Percentiles rank a stretch among this genome's conserved stretches.
These are phyloP conservation scores for Globisporangium spinosum DNA, from an alignment of 352 stramenopile species.

Conservation along the genomic window DNA sequence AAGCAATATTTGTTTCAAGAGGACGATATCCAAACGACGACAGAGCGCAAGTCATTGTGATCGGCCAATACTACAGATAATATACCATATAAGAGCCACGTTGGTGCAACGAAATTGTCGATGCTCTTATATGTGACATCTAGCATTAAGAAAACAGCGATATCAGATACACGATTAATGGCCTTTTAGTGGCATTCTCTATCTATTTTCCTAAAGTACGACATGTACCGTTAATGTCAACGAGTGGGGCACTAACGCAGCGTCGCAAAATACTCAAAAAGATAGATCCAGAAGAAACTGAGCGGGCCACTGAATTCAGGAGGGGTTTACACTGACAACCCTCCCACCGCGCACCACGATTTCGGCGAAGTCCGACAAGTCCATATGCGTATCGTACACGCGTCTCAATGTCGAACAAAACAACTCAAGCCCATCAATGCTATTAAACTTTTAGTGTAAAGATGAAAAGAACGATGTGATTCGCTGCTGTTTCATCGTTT, in stretches of 20 bases:
- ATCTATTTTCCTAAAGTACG: too few relatives aligned
- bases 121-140: conserved; percentile 3
- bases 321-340: not conserved
- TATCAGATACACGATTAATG: not conserved
- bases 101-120: conserved; percentile 5
- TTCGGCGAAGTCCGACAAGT: conserved; percentile 5
- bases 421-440: not conserved
- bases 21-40: too few relatives aligned
- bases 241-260: too few relatives aligned
- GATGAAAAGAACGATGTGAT: not conserved
- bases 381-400: conserved; percentile 1
- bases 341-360: not conserved
- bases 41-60: too few relatives aligned
- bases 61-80: not conserved
- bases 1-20: too few relatives aligned
- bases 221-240: too few relatives aligned
- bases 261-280: too few relatives aligned
- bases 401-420: not conserved
- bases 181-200: too few relatives aligned
- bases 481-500: too few relatives aligned
- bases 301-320: too few relatives aligned
- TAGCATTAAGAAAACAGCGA: not conserved
- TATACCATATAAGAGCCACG: not conserved
- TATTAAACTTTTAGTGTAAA: not conserved
- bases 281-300: too few relatives aligned